Conservation (phyloP, 768 basidiomycete genomes). For the Leccinellum albellum region DNA sequence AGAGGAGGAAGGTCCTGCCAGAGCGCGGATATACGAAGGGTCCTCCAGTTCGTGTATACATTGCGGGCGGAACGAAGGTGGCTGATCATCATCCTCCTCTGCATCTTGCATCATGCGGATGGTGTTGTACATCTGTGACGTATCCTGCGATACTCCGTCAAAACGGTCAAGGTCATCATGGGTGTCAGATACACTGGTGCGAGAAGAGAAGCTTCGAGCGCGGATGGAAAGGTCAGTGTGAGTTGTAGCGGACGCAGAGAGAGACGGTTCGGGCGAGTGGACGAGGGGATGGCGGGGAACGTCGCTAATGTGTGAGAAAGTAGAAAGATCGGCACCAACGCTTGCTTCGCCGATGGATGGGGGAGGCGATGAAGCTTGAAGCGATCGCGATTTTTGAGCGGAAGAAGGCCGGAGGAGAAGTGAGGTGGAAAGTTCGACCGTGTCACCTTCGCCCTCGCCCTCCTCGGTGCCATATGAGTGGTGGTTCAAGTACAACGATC, state of each 20-base stretch:
- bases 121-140: slow-evolving; percentile 13
- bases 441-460: slow-evolving; percentile 7
- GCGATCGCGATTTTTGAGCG: background rate
- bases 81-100: slow-evolving; percentile 25
- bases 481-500: slow-evolving; percentile 18
- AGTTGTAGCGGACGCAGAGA: slow-evolving; percentile 34
- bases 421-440: slow-evolving; percentile 21
- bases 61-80: slow-evolving; percentile 29
- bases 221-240: slow-evolving; percentile 33
- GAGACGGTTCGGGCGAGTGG: slow-evolving; percentile 29
- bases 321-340: slow-evolving; percentile 4
- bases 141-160: slow-evolving; percentile 16
- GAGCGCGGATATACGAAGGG: slow-evolving; percentile 25
- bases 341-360: background rate
- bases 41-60: slow-evolving; percentile 58
- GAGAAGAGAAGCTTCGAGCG: slow-evolving; percentile 23
- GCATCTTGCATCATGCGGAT: slow-evolving; percentile 31
- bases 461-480: slow-evolving; percentile 22
- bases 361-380: background rate
- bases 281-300: slow-evolving; percentile 31
- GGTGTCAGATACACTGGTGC: slow-evolving; percentile 17
- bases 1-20: slow-evolving; percentile 8
- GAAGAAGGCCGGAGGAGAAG: slow-evolving; percentile 25
- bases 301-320: slow-evolving; percentile 26
- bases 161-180: slow-evolving; percentile 8